Evolutionary conservation across 768 basidiomycete genomes (phyloP).

Genomic region (Suillus ampliporus): DNA sequence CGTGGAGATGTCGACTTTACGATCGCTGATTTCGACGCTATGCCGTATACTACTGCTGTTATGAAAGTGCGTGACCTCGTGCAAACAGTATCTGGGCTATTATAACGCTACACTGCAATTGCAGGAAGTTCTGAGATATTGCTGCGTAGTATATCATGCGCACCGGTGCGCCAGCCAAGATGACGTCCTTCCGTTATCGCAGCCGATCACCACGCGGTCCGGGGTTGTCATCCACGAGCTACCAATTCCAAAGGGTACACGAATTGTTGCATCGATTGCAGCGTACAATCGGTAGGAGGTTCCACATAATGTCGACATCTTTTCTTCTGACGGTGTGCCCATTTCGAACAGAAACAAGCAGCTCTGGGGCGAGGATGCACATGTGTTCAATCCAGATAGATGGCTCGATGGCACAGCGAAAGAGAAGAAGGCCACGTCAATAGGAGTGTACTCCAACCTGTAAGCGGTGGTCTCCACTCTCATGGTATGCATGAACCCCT

Average conservation of each 20-base stretch:
- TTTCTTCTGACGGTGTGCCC: not conserved
- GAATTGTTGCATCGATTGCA: constrained; percentile 56
- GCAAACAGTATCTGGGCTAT: not conserved
- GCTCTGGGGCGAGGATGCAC: constrained; percentile 38
- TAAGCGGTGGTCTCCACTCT: constrained; percentile 14
- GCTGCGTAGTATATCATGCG: constrained; percentile 59
- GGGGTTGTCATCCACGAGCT: constrained; percentile 51
- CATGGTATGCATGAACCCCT: not conserved
- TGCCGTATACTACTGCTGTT: constrained; percentile 55
- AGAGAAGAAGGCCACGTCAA: constrained; percentile 23
- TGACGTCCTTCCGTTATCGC: constrained; percentile 63
- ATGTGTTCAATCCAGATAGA: constrained; percentile 36
- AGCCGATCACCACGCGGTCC: constrained; percentile 51
- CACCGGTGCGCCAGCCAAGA: constrained; percentile 56
- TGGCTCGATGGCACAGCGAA: constrained; percentile 28
- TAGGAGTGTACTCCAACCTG: constrained; percentile 38
- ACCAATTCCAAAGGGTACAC: constrained; percentile 55
- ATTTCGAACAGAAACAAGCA: constrained; percentile 28
- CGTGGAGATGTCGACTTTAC: constrained; percentile 46
- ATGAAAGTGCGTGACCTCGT: constrained; percentile 42
- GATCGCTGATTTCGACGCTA: constrained; percentile 51
- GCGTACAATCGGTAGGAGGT: constrained; percentile 57
- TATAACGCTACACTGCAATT: not conserved
- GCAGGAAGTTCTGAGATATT: constrained; percentile 53
- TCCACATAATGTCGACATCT: too few relatives aligned